phyloP scores from a whole-genome alignment of 2,329 filamentous ascomycete species.

The Nemania sp. region DNA sequence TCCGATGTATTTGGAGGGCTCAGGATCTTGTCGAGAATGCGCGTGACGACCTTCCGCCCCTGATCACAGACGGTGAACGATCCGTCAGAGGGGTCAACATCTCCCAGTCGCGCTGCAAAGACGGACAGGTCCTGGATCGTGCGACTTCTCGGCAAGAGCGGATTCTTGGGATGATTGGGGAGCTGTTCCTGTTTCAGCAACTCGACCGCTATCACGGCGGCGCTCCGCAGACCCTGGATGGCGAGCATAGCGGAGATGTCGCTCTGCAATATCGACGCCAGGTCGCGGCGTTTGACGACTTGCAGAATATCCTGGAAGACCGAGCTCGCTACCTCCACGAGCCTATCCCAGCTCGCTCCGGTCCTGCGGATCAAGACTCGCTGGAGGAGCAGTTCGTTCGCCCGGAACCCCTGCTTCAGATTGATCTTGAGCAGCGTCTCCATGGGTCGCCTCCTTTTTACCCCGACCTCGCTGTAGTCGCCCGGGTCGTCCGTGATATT shows the following conservation, averaged over 20 bases:
- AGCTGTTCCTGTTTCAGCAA: constrained; percentile 44
- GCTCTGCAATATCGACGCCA: constrained; percentile 37
- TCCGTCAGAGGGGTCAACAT: constrained; percentile 40
- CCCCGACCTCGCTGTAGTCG: constrained; percentile 24
- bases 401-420: constrained; percentile 33
- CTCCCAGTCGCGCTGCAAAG: constrained; percentile 42
- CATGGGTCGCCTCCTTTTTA: constrained; percentile 27
- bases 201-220: constrained; percentile 44
- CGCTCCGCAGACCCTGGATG: constrained; percentile 42
- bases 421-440: constrained; percentile 35
- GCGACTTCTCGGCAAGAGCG: constrained; percentile 42
- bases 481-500: constrained; percentile 29
- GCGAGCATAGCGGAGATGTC: constrained; percentile 40
- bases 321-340: constrained; percentile 38
- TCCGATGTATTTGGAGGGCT: constrained; percentile 33
- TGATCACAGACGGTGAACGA: constrained; percentile 42
- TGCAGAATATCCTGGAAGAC: constrained; percentile 42
- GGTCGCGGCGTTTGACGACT: constrained; percentile 40
- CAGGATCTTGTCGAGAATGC: constrained; percentile 44
- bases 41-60: constrained; percentile 42
- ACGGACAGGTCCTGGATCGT: constrained; percentile 45
- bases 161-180: constrained; percentile 41
- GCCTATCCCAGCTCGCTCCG: constrained; percentile 40
- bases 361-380: constrained; percentile 43
- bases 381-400: constrained; percentile 42